phyloP scores from a whole-genome alignment of 2,329 filamentous ascomycete species.

The Penicillium verrucosum region DNA sequence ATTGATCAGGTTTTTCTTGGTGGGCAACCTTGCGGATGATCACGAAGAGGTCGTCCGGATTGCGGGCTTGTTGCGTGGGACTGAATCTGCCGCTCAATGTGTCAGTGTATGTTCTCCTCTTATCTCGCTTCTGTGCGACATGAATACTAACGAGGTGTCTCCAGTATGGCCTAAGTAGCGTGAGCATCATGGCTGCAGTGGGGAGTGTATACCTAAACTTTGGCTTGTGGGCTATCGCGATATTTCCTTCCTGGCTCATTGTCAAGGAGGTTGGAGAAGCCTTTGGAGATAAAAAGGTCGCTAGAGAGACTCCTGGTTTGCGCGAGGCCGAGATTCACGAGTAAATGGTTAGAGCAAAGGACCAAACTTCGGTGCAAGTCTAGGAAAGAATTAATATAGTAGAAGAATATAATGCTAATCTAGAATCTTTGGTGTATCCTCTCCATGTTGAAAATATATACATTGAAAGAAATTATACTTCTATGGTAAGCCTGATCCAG shows the following conservation, averaged over 20 bases:
- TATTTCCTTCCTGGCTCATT: constrained; percentile 66
- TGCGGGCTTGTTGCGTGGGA: constrained; percentile 64
- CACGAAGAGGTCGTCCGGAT: constrained; percentile 66
- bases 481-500: neutral
- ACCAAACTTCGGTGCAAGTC: neutral
- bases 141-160: constrained; percentile 1
- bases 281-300: constrained; percentile 31
- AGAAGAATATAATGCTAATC: neutral
- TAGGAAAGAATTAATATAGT: neutral
- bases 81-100: constrained; percentile 70
- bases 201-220: constrained; percentile 71
- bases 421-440: neutral
- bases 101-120: constrained; percentile 50
- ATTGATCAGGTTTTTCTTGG: constrained; percentile 61
- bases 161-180: constrained; percentile 62
- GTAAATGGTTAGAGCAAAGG: neutral
- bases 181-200: constrained; percentile 61
- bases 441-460: constrained; percentile 7
- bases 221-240: constrained; percentile 61
- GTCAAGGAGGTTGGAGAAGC: constrained; percentile 53
- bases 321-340: constrained; percentile 5
- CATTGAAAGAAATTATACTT: constrained; percentile 2
- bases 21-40: constrained; percentile 61
- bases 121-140: neutral
- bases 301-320: constrained; percentile 20